Conservation (phyloP, 257 asterid species). For the Linaria vulgaris region DNA sequence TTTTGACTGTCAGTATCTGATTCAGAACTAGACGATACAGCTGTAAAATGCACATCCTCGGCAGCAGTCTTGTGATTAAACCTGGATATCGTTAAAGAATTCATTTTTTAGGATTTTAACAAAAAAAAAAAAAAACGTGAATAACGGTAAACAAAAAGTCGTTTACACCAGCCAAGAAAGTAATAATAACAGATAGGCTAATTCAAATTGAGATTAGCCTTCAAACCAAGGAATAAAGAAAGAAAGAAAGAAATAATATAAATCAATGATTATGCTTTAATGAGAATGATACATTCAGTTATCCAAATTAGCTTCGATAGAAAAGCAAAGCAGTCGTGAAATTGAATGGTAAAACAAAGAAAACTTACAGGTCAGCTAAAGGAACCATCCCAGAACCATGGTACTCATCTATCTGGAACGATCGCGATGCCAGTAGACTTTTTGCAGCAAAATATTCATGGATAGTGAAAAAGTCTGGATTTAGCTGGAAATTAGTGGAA, state of each 20-base stretch:
- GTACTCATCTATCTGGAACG: conserved; percentile 76
- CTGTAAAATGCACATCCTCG: conserved; percentile 88
- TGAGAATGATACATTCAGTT: neutral
- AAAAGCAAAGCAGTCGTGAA: conserved; percentile 13
- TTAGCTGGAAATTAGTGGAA: conserved; percentile 42
- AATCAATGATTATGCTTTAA: too few species aligned
- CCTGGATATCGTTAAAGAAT: conserved; percentile 42
- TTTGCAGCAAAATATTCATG: conserved; percentile 73
- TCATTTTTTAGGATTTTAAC: conserved; percentile 22
- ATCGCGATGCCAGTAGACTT: conserved; percentile 80
- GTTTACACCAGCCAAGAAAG: conserved; percentile 8
- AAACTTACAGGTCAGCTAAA: conserved; percentile 90
- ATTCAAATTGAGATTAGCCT: neutral
- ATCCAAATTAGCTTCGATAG: neutral
- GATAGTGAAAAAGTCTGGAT: conserved; percentile 54
- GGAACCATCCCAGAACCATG: conserved; percentile 97
- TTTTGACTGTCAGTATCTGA: conserved; percentile 44
- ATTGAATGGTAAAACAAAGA: neutral
- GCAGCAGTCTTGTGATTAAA: conserved; percentile 94
- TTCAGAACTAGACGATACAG: conserved; percentile 50
- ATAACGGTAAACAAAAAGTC: conserved; percentile 7
- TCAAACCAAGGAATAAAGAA: neutral
- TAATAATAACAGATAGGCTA: conserved; percentile 12
- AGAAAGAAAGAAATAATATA: neutral
- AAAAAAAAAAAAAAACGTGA: conserved; percentile 2